Conservation (phyloP, 2,329 filamentous ascomycete species). For the Diaporthe vexans region DNA sequence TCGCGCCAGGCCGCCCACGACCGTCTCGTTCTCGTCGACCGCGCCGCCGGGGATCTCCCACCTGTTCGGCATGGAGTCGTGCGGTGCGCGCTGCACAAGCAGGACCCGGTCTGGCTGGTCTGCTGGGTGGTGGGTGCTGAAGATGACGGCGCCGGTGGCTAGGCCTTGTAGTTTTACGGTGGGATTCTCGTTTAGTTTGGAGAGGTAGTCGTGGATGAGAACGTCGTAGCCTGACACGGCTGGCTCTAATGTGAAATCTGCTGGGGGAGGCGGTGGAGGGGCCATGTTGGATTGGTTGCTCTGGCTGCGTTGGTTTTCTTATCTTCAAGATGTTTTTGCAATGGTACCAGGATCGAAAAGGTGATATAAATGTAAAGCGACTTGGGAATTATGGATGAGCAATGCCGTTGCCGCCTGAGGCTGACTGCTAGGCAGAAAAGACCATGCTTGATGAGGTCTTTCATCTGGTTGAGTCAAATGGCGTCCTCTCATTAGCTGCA, state of each 20-base stretch:
- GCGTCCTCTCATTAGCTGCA: too few species aligned
- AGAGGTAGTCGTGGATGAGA: conserved; percentile 44
- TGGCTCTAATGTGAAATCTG: conserved; percentile 45
- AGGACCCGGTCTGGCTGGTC: conserved; percentile 49
- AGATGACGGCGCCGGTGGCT: conserved; percentile 49
- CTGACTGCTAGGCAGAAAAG: background rate
- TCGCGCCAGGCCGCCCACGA: conserved; percentile 54
- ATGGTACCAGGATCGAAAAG: background rate
- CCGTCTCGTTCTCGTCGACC: conserved; percentile 53
- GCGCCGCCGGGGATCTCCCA: conserved; percentile 61
- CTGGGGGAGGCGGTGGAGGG: conserved; percentile 37
- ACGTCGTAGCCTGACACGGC: conserved; percentile 44
- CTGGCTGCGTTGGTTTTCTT: too few species aligned
- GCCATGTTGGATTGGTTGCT: background rate
- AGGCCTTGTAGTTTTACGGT: conserved; percentile 40
- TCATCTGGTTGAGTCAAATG: too few species aligned
- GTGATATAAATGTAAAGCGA: too few species aligned
- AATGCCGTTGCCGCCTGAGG: conserved; percentile 3
- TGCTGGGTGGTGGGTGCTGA: conserved; percentile 42
- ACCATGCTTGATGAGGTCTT: too few species aligned
- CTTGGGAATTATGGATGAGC: background rate
- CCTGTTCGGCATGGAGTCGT: conserved; percentile 54
- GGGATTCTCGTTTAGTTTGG: conserved; percentile 35
- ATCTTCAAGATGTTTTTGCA: too few species aligned
- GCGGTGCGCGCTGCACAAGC: conserved; percentile 55